These are phyloP conservation scores for Acarospora socialis DNA, from an alignment of 2,329 filamentous ascomycete genomes.

Conservation along the genomic window DNA sequence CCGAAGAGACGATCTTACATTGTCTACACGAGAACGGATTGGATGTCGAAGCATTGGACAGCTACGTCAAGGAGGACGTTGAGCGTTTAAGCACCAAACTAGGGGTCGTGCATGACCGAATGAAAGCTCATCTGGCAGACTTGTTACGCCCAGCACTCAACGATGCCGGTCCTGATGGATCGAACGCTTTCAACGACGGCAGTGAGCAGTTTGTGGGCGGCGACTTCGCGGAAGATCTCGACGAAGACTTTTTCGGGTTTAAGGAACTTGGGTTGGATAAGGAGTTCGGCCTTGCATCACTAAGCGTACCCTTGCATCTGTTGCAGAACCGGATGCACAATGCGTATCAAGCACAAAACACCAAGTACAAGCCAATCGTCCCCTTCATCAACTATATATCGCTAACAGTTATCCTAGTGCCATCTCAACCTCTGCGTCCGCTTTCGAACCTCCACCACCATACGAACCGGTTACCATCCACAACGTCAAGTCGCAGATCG, in stretches of 20 bases:
- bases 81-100: constrained; percentile 72
- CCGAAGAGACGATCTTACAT: constrained; percentile 78
- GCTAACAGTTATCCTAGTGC: constrained; percentile 19
- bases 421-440: constrained; percentile 44
- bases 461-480: constrained; percentile 68
- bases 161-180: constrained; percentile 69
- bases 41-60: constrained; percentile 66
- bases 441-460: constrained; percentile 54
- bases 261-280: constrained; percentile 83
- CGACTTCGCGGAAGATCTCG: constrained; percentile 94
- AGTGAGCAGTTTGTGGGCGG: constrained; percentile 94
- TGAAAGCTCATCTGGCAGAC: constrained; percentile 87
- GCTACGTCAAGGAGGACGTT: constrained; percentile 85
- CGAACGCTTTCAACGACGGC: constrained; percentile 84
- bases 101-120: constrained; percentile 74
- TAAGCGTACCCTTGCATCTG: constrained; percentile 86
- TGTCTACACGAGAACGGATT: constrained; percentile 72
- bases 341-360: constrained; percentile 65
- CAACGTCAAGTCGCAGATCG: constrained; percentile 65
- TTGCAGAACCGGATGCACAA: constrained; percentile 81
- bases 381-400: constrained; percentile 7
- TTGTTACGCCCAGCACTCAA: constrained; percentile 77
- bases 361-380: constrained; percentile 30
- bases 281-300: constrained; percentile 74
- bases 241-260: constrained; percentile 98